phyloP scores from a whole-genome alignment of 352 stramenopile genomes.

The Pythium dissotocum region DNA sequence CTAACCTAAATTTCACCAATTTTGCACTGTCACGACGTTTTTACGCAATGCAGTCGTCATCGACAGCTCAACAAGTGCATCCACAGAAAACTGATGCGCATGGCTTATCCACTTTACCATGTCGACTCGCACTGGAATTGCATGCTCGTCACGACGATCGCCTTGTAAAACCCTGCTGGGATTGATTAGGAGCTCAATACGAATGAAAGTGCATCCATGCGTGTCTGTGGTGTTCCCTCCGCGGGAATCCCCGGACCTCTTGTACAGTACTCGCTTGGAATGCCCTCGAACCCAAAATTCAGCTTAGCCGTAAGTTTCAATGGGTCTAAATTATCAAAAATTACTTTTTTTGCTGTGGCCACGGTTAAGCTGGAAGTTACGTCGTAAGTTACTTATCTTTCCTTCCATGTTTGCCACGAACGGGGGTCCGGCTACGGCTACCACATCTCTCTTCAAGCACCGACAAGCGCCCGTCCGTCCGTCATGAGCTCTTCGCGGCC shows the following conservation, averaged over 20 bases:
- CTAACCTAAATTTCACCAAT: neutral
- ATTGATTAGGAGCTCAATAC: too few species aligned
- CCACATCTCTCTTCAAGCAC: neutral
- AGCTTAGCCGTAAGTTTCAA: neutral
- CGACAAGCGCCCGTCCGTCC: neutral
- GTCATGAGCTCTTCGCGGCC: neutral
- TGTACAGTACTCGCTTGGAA: too few species aligned
- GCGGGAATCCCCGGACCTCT: too few species aligned
- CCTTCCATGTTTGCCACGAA: slow-evolving; percentile 1
- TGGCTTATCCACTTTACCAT: too few species aligned
- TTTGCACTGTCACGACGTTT: neutral
- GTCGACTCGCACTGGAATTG: too few species aligned
- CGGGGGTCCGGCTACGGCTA: neutral
- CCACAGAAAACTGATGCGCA: too few species aligned
- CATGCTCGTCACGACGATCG: too few species aligned
- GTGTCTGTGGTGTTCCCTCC: too few species aligned
- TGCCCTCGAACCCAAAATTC: neutral
- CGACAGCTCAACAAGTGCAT: too few species aligned
- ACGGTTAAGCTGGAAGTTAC: neutral
- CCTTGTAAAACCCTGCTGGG: too few species aligned
- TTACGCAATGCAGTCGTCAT: neutral
- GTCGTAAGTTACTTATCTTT: neutral
- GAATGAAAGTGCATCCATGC: too few species aligned
- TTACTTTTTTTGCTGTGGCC: too few species aligned
- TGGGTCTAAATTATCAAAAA: neutral